phyloP scores from a whole-genome alignment of 176 grass and related monocot species.

The Oryza longistaminata region DNA sequence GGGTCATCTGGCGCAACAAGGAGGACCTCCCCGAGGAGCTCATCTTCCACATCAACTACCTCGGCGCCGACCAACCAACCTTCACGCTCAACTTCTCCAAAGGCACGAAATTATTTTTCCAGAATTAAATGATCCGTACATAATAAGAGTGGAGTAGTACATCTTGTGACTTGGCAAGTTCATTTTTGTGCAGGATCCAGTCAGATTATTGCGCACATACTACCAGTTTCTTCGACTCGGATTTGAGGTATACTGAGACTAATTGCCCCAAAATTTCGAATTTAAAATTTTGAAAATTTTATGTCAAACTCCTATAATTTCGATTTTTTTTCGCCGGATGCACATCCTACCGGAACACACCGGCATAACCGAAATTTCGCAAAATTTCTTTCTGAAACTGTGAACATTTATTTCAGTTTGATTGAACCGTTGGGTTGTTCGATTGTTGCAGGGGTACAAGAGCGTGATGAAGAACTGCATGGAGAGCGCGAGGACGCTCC shows the following conservation, averaged over 20 bases:
- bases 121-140: background rate
- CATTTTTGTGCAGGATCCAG: conserved; percentile 54
- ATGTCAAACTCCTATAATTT: background rate
- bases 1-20: conserved; percentile 80
- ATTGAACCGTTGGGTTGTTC: background rate
- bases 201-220: conserved; percentile 91
- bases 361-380: background rate
- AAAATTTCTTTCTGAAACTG: background rate
- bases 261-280: too few species aligned
- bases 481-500: conserved; percentile 64
- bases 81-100: conserved; percentile 99
- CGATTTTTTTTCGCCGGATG: background rate
- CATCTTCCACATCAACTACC: conserved; percentile 98
- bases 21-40: conserved; percentile 81
- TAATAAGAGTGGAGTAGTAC: background rate
- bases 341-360: background rate
- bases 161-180: background rate
- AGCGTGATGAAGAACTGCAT: conserved; percentile 92
- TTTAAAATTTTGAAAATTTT: background rate
- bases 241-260: conserved; percentile 53
- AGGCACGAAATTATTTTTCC: conserved; percentile 24
- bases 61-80: conserved; percentile 87
- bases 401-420: background rate
- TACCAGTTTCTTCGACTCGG: conserved; percentile 88
- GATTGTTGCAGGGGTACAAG: conserved; percentile 55